A percentile compares a stretch with the other conserved stretches of the same genome.
Evolutionary conservation across 441 rosid species (phyloP).

Genomic region (Erodium trifolium): DNA sequence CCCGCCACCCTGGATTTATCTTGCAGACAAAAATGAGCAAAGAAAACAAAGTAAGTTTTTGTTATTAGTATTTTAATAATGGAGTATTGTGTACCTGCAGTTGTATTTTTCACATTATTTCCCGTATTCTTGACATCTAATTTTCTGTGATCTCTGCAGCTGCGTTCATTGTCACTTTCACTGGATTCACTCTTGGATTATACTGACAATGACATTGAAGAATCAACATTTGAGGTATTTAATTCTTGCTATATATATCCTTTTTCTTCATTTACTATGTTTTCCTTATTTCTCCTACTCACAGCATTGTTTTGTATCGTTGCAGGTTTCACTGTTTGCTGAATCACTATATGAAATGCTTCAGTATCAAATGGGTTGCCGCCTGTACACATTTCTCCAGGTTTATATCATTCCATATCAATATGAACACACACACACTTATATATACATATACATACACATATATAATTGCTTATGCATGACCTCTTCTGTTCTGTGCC

Average conservation of each 20-base stretch:
- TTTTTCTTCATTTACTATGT: not conserved
- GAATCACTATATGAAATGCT: constrained; percentile 89
- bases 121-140: not conserved
- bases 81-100: not conserved
- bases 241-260: constrained; percentile 8
- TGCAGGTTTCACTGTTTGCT: constrained; percentile 91
- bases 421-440: not conserved
- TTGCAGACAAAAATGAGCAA: constrained; percentile 52
- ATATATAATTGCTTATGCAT: not conserved
- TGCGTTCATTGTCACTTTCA: constrained; percentile 72
- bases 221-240: constrained; percentile 85
- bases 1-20: constrained; percentile 79
- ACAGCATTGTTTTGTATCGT: constrained; percentile 6
- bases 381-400: constrained; percentile 72
- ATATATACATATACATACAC: too few relatives aligned
- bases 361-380: constrained; percentile 89
- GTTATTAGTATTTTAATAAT: constrained; percentile 8
- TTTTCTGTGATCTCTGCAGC: constrained; percentile 29
- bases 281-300: not conserved
- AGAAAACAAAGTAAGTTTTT: constrained; percentile 53
- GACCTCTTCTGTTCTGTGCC: constrained; percentile 10
- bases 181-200: constrained; percentile 91
- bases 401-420: constrained; percentile 28
- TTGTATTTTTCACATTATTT: not conserved
- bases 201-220: constrained; percentile 77